phyloP scores from a whole-genome alignment of 2,329 filamentous ascomycete genomes.

The Pseudogymnoascus pannorum region DNA sequence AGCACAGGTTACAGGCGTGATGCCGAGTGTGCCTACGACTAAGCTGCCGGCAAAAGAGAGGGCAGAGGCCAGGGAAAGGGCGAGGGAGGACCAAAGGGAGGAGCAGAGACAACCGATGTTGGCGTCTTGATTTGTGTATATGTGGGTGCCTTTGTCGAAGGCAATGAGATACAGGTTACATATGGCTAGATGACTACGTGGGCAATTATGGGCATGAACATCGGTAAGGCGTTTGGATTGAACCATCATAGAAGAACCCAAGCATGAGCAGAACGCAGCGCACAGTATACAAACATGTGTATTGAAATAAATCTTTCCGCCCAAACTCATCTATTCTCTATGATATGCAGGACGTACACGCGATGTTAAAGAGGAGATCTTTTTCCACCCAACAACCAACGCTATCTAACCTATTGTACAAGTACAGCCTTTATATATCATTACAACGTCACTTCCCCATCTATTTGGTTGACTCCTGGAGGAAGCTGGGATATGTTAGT shows the following conservation, averaged over 20 bases:
- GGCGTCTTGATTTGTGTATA: constrained; percentile 18
- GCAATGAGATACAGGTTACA: not conserved
- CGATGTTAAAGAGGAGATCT: constrained; percentile 7
- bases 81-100: constrained; percentile 19
- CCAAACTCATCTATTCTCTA: constrained; percentile 2
- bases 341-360: constrained; percentile 6
- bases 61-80: constrained; percentile 22
- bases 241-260: not conserved
- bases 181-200: not conserved
- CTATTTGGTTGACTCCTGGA: constrained; percentile 65
- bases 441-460: constrained; percentile 29
- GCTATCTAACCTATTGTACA: constrained; percentile 10
- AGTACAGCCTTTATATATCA: constrained; percentile 18
- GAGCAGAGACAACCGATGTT: constrained; percentile 25
- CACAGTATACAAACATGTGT: not conserved
- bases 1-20: constrained; percentile 44
- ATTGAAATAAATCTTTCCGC: not conserved
- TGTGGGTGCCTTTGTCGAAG: not conserved
- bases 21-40: constrained; percentile 25
- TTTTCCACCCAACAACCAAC: not conserved
- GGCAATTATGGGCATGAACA: not conserved
- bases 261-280: not conserved
- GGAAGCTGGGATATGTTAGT: constrained; percentile 42
- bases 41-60: constrained; percentile 20
- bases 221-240: not conserved